Evolutionary conservation across 495 filamentous ascomycete species (phyloP), one percentile per base, ranked within the genome.

Genomic region (Tuber brumale): DNA sequence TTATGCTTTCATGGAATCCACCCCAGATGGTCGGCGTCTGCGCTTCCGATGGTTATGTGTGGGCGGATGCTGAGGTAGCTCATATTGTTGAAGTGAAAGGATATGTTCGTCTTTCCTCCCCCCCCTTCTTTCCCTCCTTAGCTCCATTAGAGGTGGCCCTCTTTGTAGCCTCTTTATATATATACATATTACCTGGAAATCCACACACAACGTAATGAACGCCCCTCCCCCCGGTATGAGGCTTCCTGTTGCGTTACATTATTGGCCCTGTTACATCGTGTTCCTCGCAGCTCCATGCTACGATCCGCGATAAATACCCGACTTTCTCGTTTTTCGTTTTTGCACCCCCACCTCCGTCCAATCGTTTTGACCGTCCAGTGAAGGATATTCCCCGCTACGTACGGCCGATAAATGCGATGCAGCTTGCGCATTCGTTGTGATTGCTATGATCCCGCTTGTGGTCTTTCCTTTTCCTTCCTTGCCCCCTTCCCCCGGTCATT

Each of bases 41-140:
- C 71, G 90, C 95, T 35, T 96, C 90, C 76, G 95, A 99, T 88
- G 95, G 95, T 21, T 95, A 93, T 82, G 85, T 97, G 71, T 99
- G 95, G 95, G 89, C 90, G 8, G 91, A 93, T 79, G 86, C 88
- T 21, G 95, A 98, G 84, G 86, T 89, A 72, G 89, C 87, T 71
- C 77, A 76, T 72, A 76, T 74, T 42, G 74, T 80, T 31, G 77
- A 76, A 48, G 79, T 80, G 10, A 80, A 80, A 77, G 79, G 79
- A 14, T 80, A 80, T 80, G 79, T 80, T 76, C 71, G 79, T 80
- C 48, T 10, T 76, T 73, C 71, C 48, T n/a, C 66, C 44, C 14
- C n/a, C 35, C 41, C 57, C 44, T 46, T 27, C 44, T 43, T 69
- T 48, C 27, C 10, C 72, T 70, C 31, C 57, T 61, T 61, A 31